phyloP scores from a whole-genome alignment of 768 basidiomycete species.

The Rossbeevera mucosa region DNA sequence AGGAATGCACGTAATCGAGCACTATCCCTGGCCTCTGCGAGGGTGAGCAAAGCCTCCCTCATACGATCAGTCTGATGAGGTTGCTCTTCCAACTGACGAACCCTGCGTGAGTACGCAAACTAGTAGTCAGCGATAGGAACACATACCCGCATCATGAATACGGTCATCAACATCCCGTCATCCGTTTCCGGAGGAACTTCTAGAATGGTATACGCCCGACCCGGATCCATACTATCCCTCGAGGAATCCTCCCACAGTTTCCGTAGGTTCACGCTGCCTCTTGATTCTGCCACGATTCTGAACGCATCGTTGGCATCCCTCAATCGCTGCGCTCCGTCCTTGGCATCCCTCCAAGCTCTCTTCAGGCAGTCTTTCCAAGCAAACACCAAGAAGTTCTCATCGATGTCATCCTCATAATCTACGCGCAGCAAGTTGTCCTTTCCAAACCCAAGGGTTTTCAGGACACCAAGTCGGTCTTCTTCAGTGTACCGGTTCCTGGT shows the following conservation, averaged over 20 bases:
- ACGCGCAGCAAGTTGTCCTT: constrained; percentile 51
- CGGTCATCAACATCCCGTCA: constrained; percentile 71
- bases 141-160: constrained; percentile 66
- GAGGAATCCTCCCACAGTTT: constrained; percentile 52
- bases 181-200: constrained; percentile 69
- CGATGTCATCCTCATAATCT: constrained; percentile 67
- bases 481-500: constrained; percentile 59
- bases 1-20: constrained; percentile 62
- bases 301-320: constrained; percentile 64
- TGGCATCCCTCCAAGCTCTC: constrained; percentile 49
- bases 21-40: constrained; percentile 74
- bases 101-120: constrained; percentile 7
- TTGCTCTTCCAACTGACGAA: constrained; percentile 61
- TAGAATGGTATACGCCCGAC: constrained; percentile 65
- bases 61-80: constrained; percentile 64
- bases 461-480: constrained; percentile 49
- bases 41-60: constrained; percentile 66
- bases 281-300: constrained; percentile 59
- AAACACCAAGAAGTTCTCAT: constrained; percentile 62
- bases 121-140: not conserved
- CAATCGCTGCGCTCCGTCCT: constrained; percentile 43
- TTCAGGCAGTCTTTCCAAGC: constrained; percentile 61
- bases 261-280: constrained; percentile 48
- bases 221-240: constrained; percentile 58
- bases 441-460: constrained; percentile 62